Conservation (phyloP, 768 basidiomycete species). For the Serendipita sp. region DNA sequence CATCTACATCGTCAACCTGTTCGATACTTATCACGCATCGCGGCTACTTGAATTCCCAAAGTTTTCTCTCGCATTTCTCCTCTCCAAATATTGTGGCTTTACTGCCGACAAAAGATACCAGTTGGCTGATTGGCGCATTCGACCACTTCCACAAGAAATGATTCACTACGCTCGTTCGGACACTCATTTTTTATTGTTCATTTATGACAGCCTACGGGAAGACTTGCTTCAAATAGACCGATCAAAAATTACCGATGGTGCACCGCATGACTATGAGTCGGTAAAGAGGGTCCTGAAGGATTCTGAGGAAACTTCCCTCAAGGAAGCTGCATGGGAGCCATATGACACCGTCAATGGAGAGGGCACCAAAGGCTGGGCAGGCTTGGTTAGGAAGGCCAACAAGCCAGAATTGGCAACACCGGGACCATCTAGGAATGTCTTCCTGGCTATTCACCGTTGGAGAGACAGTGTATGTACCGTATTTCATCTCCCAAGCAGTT, state of each 20-base stretch:
- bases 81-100: constrained; percentile 82
- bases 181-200: constrained; percentile 85
- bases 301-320: constrained; percentile 62
- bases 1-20: constrained; percentile 85
- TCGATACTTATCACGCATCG: constrained; percentile 93
- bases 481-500: too few species aligned
- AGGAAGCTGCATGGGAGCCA: constrained; percentile 47
- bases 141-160: constrained; percentile 86
- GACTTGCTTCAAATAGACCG: constrained; percentile 44
- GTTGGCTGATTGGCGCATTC: constrained; percentile 92
- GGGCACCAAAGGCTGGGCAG: constrained; percentile 63
- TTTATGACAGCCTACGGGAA: constrained; percentile 83
- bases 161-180: constrained; percentile 84
- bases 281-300: constrained; percentile 50
- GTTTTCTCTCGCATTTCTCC: constrained; percentile 67
- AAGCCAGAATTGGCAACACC: constrained; percentile 32
- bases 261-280: constrained; percentile 22
- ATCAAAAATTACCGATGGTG: constrained; percentile 14
- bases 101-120: constrained; percentile 91
- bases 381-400: constrained; percentile 69
- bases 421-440: constrained; percentile 42
- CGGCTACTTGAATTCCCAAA: constrained; percentile 70
- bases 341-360: constrained; percentile 52
- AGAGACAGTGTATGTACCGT: constrained; percentile 33
- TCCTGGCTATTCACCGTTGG: constrained; percentile 64